These are phyloP conservation scores for Dioszegia hungarica DNA, from an alignment of 768 basidiomycete species.

Conservation along the genomic window DNA sequence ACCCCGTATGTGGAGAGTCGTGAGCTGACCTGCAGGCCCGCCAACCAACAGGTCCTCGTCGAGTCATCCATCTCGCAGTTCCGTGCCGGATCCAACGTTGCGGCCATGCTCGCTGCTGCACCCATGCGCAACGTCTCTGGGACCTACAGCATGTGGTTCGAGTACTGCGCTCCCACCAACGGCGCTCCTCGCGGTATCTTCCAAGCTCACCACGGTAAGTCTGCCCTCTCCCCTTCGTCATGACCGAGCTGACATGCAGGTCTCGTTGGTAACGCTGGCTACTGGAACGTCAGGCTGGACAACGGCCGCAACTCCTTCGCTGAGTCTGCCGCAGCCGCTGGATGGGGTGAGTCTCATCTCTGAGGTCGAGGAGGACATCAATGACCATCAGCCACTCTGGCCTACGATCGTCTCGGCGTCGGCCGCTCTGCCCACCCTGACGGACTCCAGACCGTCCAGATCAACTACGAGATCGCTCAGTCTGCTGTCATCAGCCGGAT, in stretches of 20 bases:
- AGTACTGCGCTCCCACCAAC: slow-evolving; percentile 29
- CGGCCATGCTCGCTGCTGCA: slow-evolving; percentile 11
- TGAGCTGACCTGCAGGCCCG: slow-evolving; percentile 16
- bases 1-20: no score
- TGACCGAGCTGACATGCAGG: background rate
- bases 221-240: background rate
- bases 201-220: slow-evolving; percentile 22
- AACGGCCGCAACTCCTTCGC: slow-evolving; percentile 29
- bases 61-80: slow-evolving; percentile 5
- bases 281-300: slow-evolving; percentile 29
- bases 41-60: slow-evolving; percentile 24
- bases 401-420: slow-evolving; percentile 38
- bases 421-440: slow-evolving; percentile 33
- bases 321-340: slow-evolving; percentile 25
- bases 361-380: background rate
- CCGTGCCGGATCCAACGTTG: slow-evolving; percentile 15
- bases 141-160: slow-evolving; percentile 27
- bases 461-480: slow-evolving; percentile 33
- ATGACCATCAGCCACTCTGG: slow-evolving; percentile 19
- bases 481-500: slow-evolving; percentile 18
- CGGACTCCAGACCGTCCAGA: slow-evolving; percentile 32
- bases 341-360: slow-evolving; percentile 8
- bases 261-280: slow-evolving; percentile 24
- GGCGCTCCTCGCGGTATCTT: slow-evolving; percentile 20
- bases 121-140: slow-evolving; percentile 16